phyloP scores from a whole-genome alignment of 495 filamentous ascomycete genomes.

The Astrocystis sublimbata region DNA sequence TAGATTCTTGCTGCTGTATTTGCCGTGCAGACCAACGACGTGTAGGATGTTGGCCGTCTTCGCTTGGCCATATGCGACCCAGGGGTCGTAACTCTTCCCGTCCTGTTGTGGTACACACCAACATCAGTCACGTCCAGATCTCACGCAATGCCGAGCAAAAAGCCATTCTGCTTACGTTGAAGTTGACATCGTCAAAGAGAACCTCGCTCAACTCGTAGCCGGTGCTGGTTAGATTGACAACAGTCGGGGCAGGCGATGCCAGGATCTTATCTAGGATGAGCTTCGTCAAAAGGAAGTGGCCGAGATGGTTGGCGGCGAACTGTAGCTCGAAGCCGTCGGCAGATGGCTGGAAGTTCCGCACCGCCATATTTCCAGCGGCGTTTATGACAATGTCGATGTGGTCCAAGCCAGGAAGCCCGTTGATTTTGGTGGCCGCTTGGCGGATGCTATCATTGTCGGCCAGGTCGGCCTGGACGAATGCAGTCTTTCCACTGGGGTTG shows the following conservation, averaged over 20 bases:
- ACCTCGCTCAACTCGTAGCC: slow-evolving; percentile 38
- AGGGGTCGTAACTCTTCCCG: slow-evolving; percentile 30
- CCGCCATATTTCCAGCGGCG: background rate
- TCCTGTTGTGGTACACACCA: background rate
- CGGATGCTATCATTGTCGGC: background rate
- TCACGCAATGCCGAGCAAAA: too few relatives aligned
- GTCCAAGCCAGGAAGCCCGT: background rate
- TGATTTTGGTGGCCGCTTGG: background rate
- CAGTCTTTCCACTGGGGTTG: background rate
- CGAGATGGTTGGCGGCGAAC: slow-evolving; percentile 54
- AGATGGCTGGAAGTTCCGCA: slow-evolving; percentile 38
- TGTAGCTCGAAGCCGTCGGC: slow-evolving; percentile 44
- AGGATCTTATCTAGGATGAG: slow-evolving; percentile 47
- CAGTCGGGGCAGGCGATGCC: slow-evolving; percentile 13
- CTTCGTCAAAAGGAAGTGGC: slow-evolving; percentile 38
- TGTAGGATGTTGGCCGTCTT: slow-evolving; percentile 56
- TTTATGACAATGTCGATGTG: background rate
- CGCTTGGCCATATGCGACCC: slow-evolving; percentile 46
- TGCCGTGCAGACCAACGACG: slow-evolving; percentile 34
- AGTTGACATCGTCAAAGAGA: slow-evolving; percentile 45
- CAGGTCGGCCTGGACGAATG: background rate
- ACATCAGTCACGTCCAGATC: background rate
- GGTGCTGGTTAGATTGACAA: slow-evolving; percentile 25
- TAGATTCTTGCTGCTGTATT: background rate
- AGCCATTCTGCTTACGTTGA: slow-evolving; percentile 28